Conservation (phyloP, 768 basidiomycete genomes). For the Solioccasus polychromus region DNA sequence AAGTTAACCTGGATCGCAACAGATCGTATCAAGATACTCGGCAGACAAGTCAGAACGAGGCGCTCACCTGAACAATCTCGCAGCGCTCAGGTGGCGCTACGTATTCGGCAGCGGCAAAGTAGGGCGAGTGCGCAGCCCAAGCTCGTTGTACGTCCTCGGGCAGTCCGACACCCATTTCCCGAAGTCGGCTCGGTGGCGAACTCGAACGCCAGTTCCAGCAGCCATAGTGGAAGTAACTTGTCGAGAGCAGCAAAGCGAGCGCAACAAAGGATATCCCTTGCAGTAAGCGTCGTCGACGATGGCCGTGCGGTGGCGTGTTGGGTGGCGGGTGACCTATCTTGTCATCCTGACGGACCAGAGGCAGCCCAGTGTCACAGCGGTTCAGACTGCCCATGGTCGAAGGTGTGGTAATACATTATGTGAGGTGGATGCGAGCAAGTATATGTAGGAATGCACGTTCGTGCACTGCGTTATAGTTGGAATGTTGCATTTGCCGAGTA, state of each 20-base stretch:
- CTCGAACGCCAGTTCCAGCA: constrained; percentile 4
- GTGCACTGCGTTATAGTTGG: constrained; percentile 10
- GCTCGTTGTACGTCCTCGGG: constrained; percentile 29
- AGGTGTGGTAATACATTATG: constrained; percentile 10
- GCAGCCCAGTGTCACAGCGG: constrained; percentile 1
- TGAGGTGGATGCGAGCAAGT: not conserved
- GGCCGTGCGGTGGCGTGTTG: not conserved
- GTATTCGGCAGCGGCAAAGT: constrained; percentile 48
- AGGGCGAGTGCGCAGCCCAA: constrained; percentile 67
- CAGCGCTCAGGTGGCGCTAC: constrained; percentile 46
- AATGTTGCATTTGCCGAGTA: constrained; percentile 2
- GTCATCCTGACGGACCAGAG: constrained; percentile 6
- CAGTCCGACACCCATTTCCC: constrained; percentile 2
- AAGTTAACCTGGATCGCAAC: constrained; percentile 23
- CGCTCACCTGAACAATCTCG: constrained; percentile 50
- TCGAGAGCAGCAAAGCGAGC: constrained; percentile 15
- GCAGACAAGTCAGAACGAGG: not conserved
- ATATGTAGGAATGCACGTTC: constrained; percentile 25
- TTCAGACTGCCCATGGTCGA: not conserved
- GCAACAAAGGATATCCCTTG: constrained; percentile 5
- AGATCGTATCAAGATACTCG: not conserved
- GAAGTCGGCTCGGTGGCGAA: not conserved
- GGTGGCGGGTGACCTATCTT: not conserved
- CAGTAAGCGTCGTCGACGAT: constrained; percentile 3
- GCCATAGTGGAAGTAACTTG: constrained; percentile 12